phyloP scores from a whole-genome alignment of 1,284 basidiomycete genomes.

The Leccinum angustisporum region DNA sequence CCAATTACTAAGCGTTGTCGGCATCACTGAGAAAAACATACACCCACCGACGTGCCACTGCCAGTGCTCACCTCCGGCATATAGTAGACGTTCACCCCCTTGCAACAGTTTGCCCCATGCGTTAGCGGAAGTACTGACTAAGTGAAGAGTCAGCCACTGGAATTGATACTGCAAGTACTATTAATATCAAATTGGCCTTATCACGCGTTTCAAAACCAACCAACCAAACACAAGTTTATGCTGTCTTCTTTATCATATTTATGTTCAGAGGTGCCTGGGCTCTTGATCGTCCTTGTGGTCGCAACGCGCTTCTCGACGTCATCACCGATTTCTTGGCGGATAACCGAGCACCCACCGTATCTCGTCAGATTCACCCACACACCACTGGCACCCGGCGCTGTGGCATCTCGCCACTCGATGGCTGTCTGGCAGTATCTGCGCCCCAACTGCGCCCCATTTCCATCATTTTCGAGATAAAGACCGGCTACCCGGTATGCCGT shows the following conservation, averaged over 20 bases:
- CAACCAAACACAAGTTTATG: not conserved
- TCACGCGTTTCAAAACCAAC: not conserved
- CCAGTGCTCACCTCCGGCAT: not conserved
- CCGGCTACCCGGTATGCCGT: not conserved
- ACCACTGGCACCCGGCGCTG: not conserved
- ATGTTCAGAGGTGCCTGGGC: not conserved
- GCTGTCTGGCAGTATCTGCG: not conserved
- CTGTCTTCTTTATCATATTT: not conserved
- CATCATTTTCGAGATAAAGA: slow-evolving; percentile 8
- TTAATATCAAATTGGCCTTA: not conserved
- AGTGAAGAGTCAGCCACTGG: not conserved
- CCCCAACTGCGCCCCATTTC: not conserved
- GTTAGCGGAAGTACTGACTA: not conserved
- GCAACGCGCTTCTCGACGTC: not conserved
- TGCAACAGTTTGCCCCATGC: not conserved
- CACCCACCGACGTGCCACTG: not conserved
- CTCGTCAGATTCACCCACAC: not conserved
- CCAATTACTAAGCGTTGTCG: not conserved
- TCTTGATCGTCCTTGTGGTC: not conserved
- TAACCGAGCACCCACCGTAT: not conserved
- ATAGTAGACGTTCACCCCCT: not conserved
- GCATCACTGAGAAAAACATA: not conserved
- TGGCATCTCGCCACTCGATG: not conserved
- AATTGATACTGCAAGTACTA: not conserved
- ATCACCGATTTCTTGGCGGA: not conserved